phyloP scores from a whole-genome alignment of 106 monocot species.

The Platanthera guangdongensis region DNA sequence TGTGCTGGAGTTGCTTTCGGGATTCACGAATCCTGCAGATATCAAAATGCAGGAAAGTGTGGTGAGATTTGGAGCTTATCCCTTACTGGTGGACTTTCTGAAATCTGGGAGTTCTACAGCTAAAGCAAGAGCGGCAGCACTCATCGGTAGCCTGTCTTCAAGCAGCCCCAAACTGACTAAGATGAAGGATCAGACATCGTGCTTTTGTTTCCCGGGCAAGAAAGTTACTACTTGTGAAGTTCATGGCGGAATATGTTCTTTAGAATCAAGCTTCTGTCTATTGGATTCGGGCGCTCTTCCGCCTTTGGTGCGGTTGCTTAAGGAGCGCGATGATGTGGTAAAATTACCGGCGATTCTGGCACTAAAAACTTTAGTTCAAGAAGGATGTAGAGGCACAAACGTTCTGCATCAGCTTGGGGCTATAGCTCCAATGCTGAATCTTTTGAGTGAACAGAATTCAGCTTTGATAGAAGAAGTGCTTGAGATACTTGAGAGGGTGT shows the following conservation, averaged over 20 bases:
- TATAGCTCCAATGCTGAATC: slow-evolving; percentile 9
- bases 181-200: neutral
- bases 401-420: slow-evolving; percentile 7
- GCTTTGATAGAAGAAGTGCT: too few relatives aligned
- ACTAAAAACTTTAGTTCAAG: slow-evolving; percentile 13
- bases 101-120: slow-evolving; percentile 4
- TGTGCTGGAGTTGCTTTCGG: slow-evolving; percentile 8
- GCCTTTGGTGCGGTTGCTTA: slow-evolving; percentile 7
- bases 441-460: slow-evolving; percentile 1
- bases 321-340: slow-evolving; percentile 2
- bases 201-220: slow-evolving; percentile 10
- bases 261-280: slow-evolving; percentile 13
- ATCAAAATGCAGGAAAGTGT: slow-evolving; percentile 13
- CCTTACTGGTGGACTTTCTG: slow-evolving; percentile 13
- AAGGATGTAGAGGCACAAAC: slow-evolving; percentile 3
- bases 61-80: slow-evolving; percentile 7
- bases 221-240: slow-evolving; percentile 1
- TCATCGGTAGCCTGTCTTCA: slow-evolving; percentile 10
- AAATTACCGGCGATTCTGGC: slow-evolving; percentile 1
- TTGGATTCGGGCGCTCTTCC: slow-evolving; percentile 12
- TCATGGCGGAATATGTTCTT: slow-evolving; percentile 19
- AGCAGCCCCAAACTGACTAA: slow-evolving; percentile 10
- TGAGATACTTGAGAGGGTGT: too few relatives aligned
- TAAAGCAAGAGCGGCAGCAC: slow-evolving; percentile 15
- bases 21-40: slow-evolving; percentile 13